Evolutionary conservation across 2,329 filamentous ascomycete species (phyloP), one percentile per base, ranked within the genome.

Genomic region (Tolypocladium endophyticum): DNA sequence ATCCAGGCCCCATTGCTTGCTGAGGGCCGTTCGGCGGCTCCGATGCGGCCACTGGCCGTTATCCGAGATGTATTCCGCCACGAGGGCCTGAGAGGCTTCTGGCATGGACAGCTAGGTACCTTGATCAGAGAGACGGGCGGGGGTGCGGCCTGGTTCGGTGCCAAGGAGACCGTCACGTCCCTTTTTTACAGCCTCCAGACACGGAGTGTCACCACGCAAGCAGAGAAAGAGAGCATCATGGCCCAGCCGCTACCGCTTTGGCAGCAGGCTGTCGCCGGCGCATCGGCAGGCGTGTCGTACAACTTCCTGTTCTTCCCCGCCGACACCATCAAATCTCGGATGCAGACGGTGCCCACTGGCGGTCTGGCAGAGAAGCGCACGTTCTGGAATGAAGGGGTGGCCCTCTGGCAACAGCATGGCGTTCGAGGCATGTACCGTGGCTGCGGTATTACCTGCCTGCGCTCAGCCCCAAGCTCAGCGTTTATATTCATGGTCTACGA

Each of bases 401-500:
- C 84, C 20, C 74, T 97, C n/a, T 99, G 91, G 88, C 82, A 80
- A 62, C 84, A 91, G 67, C 86, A 92, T 61, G 94, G 94, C 0
- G 61, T 97, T 25, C 87, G 84, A 64, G 93, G 92, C 2, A 79
- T 97, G 72, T 99, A 99, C 72, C 86, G 93, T 58, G 94, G 94
- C 4, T 99, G 94, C 68, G 94, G 94, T 38, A 94, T 99, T 65
- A 99, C 94, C 0, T 91, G 94, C 54, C 79, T 87, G 38, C 84
- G 94, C 62, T 89, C 92, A 41, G 92, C 92, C 38, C 94, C 94
- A 3, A 97, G 92, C 73, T 97, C 92, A n/a, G 94, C 94, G 9
- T 92, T 97, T 70, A 99, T 99, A 62, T 99, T 99, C 70, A 92
- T 94, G 62, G 86, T 97, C 62, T 97, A 92, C 71, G 94, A 97